Evolutionary conservation across 805 yeast species (phyloP).

Genomic region (Saccharomycopsis fermentans): DNA sequence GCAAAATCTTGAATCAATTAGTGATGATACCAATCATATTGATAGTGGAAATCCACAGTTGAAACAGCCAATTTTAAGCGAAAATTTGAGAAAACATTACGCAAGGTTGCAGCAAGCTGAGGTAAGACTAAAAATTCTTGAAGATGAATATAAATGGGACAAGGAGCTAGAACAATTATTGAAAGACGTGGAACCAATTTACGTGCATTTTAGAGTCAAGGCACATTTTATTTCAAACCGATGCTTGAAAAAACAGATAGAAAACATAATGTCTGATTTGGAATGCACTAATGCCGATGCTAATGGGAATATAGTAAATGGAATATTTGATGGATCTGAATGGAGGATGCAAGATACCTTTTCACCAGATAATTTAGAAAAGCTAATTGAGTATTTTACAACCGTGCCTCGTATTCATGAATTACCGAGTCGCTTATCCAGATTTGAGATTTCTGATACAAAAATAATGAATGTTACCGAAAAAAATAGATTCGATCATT

Average conservation of each 20-base stretch:
- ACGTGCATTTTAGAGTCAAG: neutral
- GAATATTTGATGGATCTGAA: neutral
- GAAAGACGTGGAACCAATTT: neutral
- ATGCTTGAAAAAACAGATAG: neutral
- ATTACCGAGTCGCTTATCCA: constrained; percentile 1
- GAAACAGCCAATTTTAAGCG: neutral
- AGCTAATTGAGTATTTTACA: neutral
- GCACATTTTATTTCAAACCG: neutral
- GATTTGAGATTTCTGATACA: constrained; percentile 1
- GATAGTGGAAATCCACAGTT: neutral
- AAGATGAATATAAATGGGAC: neutral
- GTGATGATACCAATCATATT: neutral
- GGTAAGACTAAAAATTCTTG: neutral
- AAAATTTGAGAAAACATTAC: neutral
- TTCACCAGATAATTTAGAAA: neutral
- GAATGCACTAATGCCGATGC: neutral
- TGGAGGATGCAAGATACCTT: neutral
- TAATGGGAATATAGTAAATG: neutral
- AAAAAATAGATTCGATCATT: neutral
- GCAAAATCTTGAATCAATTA: neutral
- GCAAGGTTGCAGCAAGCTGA: neutral
- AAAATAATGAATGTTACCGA: constrained; percentile 9
- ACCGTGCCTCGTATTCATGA: neutral
- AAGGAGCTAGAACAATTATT: neutral
- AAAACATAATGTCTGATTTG: neutral